Percentiles rank a stretch among this genome's conserved stretches.
phyloP scores from a whole-genome alignment of 352 stramenopile species.

The Phytophthora quininea region DNA sequence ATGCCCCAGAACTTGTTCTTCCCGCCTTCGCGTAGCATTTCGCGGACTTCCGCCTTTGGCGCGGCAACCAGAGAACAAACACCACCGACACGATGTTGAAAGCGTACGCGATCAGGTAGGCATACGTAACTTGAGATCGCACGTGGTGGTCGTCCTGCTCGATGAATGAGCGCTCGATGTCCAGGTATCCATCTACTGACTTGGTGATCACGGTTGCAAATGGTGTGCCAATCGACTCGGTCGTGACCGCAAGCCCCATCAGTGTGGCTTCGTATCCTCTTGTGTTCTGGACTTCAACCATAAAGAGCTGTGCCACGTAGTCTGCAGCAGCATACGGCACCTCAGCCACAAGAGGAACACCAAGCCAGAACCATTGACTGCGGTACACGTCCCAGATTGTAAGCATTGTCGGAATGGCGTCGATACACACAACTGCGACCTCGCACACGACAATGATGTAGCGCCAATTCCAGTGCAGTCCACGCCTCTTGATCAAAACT shows the following conservation, averaged over 20 bases:
- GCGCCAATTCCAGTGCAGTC: constrained; percentile 61
- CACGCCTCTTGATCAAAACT: constrained; percentile 43
- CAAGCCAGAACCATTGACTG: constrained; percentile 67
- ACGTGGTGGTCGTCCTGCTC: constrained; percentile 38
- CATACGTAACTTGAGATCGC: constrained; percentile 51
- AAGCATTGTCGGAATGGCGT: constrained; percentile 47
- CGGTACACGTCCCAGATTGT: constrained; percentile 66
- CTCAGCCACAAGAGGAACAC: constrained; percentile 48
- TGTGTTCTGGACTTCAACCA: constrained; percentile 47
- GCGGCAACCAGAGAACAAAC: constrained; percentile 50
- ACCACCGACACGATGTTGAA: constrained; percentile 50
- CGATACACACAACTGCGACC: constrained; percentile 45
- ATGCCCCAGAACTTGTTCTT: constrained; percentile 44
- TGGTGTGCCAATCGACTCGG: constrained; percentile 38
- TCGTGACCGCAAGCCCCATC: constrained; percentile 43
- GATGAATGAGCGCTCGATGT: constrained; percentile 46
- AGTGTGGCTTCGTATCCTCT: constrained; percentile 55
- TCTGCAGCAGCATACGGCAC: constrained; percentile 37
- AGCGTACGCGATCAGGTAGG: constrained; percentile 55
- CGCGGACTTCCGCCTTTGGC: constrained; percentile 53
- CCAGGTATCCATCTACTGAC: constrained; percentile 52
- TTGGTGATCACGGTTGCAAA: constrained; percentile 64
- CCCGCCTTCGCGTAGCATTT: constrained; percentile 38
- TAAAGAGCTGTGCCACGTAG: constrained; percentile 47
- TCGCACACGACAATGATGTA: constrained; percentile 43